These are phyloP conservation scores for Brachypodium distachyon DNA, from an alignment of 202 grass and related monocot genomes.

Conservation along the genomic window DNA sequence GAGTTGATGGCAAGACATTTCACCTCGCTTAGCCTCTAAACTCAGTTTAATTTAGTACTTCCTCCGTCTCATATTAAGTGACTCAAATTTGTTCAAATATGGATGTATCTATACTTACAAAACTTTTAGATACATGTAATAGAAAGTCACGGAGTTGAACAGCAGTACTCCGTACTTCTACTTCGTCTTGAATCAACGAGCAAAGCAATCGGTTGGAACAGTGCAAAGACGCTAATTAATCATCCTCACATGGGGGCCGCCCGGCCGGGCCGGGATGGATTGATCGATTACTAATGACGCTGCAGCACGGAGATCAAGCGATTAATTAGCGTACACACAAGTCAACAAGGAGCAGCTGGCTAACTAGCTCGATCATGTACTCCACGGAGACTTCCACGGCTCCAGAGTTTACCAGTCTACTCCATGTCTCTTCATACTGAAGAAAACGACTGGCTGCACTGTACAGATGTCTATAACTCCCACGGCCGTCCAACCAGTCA, in stretches of 20 bases:
- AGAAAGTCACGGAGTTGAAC: too few species aligned
- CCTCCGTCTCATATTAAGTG: too few species aligned
- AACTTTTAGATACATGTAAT: too few species aligned
- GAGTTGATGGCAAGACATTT: constrained; percentile 27
- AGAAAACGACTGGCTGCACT: too few species aligned
- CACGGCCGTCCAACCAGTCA: constrained; percentile 12
- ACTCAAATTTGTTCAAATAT: too few species aligned
- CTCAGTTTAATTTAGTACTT: neutral
- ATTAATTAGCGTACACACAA: neutral
- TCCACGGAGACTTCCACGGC: neutral
- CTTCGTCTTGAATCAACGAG: neutral
- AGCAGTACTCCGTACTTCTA: too few species aligned
- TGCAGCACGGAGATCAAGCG: neutral
- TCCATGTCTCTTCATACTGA: neutral
- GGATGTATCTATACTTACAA: too few species aligned
- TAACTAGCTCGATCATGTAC: neutral
- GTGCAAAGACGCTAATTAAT: neutral
- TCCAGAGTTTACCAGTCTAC: neutral
- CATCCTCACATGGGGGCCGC: neutral
- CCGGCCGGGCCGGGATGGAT: neutral
- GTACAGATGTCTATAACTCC: too few species aligned
- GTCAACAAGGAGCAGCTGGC: neutral
- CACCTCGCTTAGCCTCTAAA: constrained; percentile 30
- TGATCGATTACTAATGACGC: neutral
- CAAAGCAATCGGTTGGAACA: neutral